phyloP scores from a whole-genome alignment of 768 basidiomycete genomes.

The Termitomyces heimii region DNA sequence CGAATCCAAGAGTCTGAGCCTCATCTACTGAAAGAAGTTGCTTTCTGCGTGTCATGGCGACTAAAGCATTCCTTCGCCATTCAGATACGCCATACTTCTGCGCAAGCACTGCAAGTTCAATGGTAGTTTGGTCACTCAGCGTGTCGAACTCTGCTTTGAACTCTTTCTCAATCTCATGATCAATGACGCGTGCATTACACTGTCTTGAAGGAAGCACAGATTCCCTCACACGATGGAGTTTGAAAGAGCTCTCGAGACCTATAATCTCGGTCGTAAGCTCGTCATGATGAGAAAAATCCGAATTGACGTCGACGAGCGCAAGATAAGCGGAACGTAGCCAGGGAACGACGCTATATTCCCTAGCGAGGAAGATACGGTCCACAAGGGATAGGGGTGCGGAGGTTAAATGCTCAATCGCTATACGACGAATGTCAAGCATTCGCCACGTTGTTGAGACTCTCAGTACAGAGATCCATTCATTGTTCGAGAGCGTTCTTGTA shows the following conservation, averaged over 20 bases:
- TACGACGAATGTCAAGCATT: constrained; percentile 10
- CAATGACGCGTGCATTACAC: background rate
- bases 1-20: constrained; percentile 2
- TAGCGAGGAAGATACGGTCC: constrained; percentile 5
- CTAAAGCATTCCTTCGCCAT: constrained; percentile 4
- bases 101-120: constrained; percentile 2
- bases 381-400: background rate
- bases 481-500: background rate
- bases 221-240: constrained; percentile 5
- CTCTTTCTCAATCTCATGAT: background rate
- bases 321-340: constrained; percentile 9
- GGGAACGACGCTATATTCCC: background rate
- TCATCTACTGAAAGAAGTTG: background rate
- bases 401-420: constrained; percentile 9
- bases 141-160: background rate
- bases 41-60: background rate
- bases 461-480: constrained; percentile 10
- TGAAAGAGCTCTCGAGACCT: constrained; percentile 2
- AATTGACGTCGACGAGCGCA: background rate
- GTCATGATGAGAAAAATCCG: background rate
- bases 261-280: background rate
- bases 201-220: background rate
- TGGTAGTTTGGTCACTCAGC: background rate
- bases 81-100: constrained; percentile 1
- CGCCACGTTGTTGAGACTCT: constrained; percentile 10